Conservation (phyloP, 305 asterid species). For the Withania somnifera region DNA sequence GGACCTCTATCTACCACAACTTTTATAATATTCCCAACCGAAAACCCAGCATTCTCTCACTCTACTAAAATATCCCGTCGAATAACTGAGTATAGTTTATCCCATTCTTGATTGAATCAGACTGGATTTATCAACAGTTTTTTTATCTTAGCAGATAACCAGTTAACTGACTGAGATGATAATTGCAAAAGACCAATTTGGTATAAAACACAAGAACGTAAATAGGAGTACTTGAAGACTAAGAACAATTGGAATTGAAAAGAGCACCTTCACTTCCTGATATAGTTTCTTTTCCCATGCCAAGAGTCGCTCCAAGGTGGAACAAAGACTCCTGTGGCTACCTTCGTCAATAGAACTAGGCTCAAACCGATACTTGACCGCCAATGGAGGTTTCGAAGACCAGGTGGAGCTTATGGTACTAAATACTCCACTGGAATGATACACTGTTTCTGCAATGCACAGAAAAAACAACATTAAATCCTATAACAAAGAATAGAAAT, state of each 20-base stretch:
- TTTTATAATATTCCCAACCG: not conserved
- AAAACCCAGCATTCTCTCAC: not conserved
- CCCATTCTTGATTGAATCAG: slow-evolving; percentile 1
- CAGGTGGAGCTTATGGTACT: slow-evolving; percentile 88
- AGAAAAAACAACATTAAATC: not conserved
- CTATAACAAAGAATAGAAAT: not conserved
- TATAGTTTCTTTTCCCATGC: slow-evolving; percentile 95
- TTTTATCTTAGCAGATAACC: not conserved
- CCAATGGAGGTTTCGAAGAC: slow-evolving; percentile 88
- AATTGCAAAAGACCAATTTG: not conserved
- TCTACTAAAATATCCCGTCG: not conserved
- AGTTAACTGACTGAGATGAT: not conserved
- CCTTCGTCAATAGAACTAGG: slow-evolving; percentile 51
- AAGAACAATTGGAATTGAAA: slow-evolving; percentile 7
- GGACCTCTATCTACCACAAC: slow-evolving; percentile 23
- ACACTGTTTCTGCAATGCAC: slow-evolving; percentile 58
- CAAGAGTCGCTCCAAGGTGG: slow-evolving; percentile 85
- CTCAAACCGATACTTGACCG: slow-evolving; percentile 66
- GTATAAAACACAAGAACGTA: not conserved
- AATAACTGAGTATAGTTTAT: slow-evolving; percentile 20
- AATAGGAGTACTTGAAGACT: not conserved
- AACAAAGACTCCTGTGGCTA: slow-evolving; percentile 65
- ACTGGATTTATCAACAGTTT: not conserved
- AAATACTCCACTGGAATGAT: slow-evolving; percentile 86
- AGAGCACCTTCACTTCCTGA: slow-evolving; percentile 84